Base-by-base conservation (phyloP, 169 alveolate species). In the Nephromyces sp. region DNA sequence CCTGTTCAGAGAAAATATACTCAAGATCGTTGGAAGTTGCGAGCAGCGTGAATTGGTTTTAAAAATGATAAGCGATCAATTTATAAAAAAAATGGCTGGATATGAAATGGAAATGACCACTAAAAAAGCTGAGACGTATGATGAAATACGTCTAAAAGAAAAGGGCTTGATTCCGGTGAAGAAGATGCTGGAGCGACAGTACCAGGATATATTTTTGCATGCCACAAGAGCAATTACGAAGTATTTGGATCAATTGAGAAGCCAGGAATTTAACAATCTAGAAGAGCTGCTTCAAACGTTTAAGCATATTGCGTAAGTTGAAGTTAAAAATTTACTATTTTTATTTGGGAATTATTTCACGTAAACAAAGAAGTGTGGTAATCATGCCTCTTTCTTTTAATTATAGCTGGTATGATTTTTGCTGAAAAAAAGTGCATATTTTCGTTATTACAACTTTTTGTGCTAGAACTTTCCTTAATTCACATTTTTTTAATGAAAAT, bases 161-260 rank as follows among this genome's bases (percentile, higher is more conserved):
- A 72, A 74, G 32, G 68, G 68, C 53, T 6, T 74, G 57, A 0
- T 52, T 0, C 80, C 74, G 3, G 52, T 74, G n/a, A 75, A 74
- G 3, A 30, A 43, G 3, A 8, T 74, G 22, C 28, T 74, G 57
- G 73, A 74, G 34, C 22, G 28, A 30, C 51, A 66, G 24, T 74
- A 74, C 62, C 2, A 32, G 21, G 1, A 68, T 24, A 21, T 65
- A 63, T 66, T 66, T 61, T 4, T 3, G 3, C 6, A 3, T 4
- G 53, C 61, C 68, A 74, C 80, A 1, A 27, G 43, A 15, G 74
- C 66, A 29, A 65, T 74, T 8, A 21, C 68, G 32, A 2, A 15
- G 8, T 65, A 25, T 5, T 74, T 67, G 52, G 5, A 27, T 6
- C 21, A 24, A 30, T 28, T 74, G 15, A 63, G 68, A 1, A 25